These are phyloP conservation scores for Cardamine chenopodiifolia DNA, from an alignment of 345 rosid genomes.

Conservation along the genomic window DNA sequence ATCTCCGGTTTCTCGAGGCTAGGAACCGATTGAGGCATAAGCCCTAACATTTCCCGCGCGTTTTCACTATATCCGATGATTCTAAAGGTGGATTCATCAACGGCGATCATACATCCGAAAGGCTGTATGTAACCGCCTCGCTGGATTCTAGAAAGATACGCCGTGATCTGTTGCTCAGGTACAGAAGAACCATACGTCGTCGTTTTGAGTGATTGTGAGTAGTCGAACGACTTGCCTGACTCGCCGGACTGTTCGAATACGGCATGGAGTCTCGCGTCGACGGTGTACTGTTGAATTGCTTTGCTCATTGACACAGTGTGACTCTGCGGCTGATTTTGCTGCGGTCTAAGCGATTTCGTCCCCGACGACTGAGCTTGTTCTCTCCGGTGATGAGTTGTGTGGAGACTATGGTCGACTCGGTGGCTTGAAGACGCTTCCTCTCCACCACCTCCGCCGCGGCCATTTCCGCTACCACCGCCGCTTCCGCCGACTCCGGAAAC, in stretches of 20 bases:
- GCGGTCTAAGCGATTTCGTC: conserved; percentile 47
- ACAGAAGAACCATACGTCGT: conserved; percentile 53
- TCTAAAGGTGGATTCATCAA: conserved; percentile 66
- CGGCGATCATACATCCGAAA: conserved; percentile 88
- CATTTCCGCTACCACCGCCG: not conserved
- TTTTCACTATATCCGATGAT: conserved; percentile 84
- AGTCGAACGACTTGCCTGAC: conserved; percentile 85
- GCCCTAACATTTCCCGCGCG: conserved; percentile 86
- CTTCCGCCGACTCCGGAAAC: conserved; percentile 18
- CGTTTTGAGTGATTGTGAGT: conserved; percentile 69
- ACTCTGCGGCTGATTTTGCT: conserved; percentile 6
- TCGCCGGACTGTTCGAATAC: conserved; percentile 86
- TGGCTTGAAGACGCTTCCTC: conserved; percentile 14
- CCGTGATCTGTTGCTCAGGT: conserved; percentile 85
- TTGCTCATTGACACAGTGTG: conserved; percentile 58
- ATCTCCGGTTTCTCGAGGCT: conserved; percentile 70
- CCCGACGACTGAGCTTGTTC: conserved; percentile 54
- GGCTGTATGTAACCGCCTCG: conserved; percentile 93
- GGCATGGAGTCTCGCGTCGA: conserved; percentile 88
- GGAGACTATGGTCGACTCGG: conserved; percentile 1
- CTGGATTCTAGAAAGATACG: conserved; percentile 83
- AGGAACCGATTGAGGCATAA: conserved; percentile 84
- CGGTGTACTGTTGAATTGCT: conserved; percentile 93
- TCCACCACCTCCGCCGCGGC: not conserved
- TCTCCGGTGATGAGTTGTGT: not conserved